phyloP scores from a whole-genome alignment of 345 rosid species.

The Citrus glauca region DNA sequence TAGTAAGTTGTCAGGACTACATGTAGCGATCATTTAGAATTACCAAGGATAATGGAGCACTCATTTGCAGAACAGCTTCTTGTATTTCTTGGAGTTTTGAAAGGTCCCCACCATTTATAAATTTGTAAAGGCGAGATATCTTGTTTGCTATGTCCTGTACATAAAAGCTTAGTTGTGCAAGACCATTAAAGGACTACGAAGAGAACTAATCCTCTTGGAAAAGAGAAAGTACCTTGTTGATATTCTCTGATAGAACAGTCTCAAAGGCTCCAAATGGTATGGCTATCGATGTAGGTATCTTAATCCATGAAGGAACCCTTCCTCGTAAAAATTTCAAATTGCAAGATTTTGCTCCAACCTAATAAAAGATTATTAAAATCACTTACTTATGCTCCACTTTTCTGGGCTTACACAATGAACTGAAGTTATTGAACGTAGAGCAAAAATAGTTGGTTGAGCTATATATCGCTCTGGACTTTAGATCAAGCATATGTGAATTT shows the following conservation, averaged over 20 bases:
- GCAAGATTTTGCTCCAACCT: constrained; percentile 47
- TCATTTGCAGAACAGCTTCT: constrained; percentile 46
- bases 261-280: constrained; percentile 46
- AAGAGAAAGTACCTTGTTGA: constrained; percentile 29
- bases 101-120: constrained; percentile 40
- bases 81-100: constrained; percentile 46
- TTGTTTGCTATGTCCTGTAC: constrained; percentile 41
- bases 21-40: not conserved
- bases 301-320: constrained; percentile 40
- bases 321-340: constrained; percentile 32
- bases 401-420: not conserved
- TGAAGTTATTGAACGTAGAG: not conserved
- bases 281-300: constrained; percentile 35
- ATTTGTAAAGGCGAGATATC: constrained; percentile 27
- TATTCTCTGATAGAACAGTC: constrained; percentile 22
- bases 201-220: not conserved
- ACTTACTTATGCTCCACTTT: not conserved
- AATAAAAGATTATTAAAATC: constrained; percentile 8
- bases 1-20: not conserved
- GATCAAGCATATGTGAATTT: not conserved
- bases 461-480: not conserved
- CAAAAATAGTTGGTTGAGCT: not conserved
- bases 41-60: constrained; percentile 30
- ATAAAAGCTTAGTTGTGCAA: not conserved
- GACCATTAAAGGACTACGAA: not conserved